Conservation (phyloP, 176 grass and related monocot species). For the Bonia amplexicaulis region DNA sequence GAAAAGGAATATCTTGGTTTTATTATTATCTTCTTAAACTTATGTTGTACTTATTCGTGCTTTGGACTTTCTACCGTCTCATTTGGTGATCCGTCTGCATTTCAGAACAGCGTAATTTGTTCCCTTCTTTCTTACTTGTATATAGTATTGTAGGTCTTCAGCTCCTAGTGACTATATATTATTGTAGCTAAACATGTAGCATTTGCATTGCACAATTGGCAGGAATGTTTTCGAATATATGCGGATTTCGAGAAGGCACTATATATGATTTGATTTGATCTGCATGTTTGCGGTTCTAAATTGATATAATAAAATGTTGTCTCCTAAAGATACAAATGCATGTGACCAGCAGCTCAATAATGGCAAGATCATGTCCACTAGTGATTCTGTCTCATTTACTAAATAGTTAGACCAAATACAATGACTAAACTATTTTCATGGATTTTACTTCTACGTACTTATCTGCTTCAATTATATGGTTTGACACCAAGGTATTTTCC, state of each 20-base stretch:
- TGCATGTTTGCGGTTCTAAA: background rate
- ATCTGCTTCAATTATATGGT: background rate
- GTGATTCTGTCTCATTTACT: background rate
- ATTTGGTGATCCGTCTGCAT: background rate
- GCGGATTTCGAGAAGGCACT: background rate
- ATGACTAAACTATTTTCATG: background rate
- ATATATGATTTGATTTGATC: background rate
- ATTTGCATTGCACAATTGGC: background rate
- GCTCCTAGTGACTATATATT: background rate
- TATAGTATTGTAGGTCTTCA: background rate
- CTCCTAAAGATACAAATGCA: slow-evolving; percentile 38
- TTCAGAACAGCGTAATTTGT: background rate
- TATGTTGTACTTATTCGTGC: slow-evolving; percentile 3
- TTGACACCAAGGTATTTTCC: background rate
- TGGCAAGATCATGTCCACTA: background rate
- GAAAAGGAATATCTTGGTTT: background rate
- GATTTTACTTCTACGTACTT: background rate
- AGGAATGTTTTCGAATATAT: background rate
- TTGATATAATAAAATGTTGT: background rate
- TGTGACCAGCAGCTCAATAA: slow-evolving; percentile 25
- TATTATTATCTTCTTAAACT: slow-evolving; percentile 8
- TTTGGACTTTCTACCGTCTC: slow-evolving; percentile 20
- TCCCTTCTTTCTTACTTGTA: background rate
- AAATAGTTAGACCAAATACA: background rate
- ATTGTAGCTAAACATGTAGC: background rate